Evolutionary conservation across 805 yeast genomes (phyloP).

Genomic region (Peterozyma toletana): DNA sequence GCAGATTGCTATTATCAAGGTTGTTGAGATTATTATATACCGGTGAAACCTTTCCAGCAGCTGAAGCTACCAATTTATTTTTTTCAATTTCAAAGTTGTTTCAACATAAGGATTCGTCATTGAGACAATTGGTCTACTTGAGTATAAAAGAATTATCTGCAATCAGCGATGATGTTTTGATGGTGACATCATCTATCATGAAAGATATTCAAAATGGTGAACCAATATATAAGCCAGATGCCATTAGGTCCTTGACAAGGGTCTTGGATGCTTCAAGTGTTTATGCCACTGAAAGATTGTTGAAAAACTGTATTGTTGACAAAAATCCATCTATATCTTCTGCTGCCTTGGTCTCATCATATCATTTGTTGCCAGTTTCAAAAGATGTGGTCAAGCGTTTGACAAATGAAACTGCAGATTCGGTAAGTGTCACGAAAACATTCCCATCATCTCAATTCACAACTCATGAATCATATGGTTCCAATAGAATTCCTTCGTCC

Average conservation of each 20-base stretch:
- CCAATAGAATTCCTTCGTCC: slow-evolving; percentile 52
- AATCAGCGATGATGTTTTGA: slow-evolving; percentile 83
- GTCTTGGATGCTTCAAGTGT: slow-evolving; percentile 89
- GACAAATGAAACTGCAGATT: slow-evolving; percentile 90
- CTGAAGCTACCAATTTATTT: slow-evolving; percentile 87
- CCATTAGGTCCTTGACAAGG: slow-evolving; percentile 84
- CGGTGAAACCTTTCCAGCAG: slow-evolving; percentile 82
- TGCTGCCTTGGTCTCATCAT: slow-evolving; percentile 90
- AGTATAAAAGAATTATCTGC: slow-evolving; percentile 87
- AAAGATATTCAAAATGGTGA: slow-evolving; percentile 93
- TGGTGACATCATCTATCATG: slow-evolving; percentile 98
- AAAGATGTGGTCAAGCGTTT: slow-evolving; percentile 90
- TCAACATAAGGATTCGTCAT: slow-evolving; percentile 80
- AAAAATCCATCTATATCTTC: slow-evolving; percentile 80
- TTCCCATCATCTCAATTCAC: slow-evolving; percentile 43
- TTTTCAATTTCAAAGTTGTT: slow-evolving; percentile 91
- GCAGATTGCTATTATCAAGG: slow-evolving; percentile 77
- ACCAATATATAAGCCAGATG: slow-evolving; percentile 82
- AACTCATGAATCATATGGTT: slow-evolving; percentile 49
- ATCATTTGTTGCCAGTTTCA: slow-evolving; percentile 83
- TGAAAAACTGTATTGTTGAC: slow-evolving; percentile 91
- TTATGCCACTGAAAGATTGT: slow-evolving; percentile 85
- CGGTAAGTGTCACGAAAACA: slow-evolving; percentile 58
- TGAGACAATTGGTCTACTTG: slow-evolving; percentile 89
- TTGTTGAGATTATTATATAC: slow-evolving; percentile 73